A percentile compares a stretch with the other conserved stretches of the same genome.
These are phyloP conservation scores for Xenosphaeropsis pyriputrescens DNA, from an alignment of 2,329 filamentous ascomycete genomes.

Conservation along the genomic window DNA sequence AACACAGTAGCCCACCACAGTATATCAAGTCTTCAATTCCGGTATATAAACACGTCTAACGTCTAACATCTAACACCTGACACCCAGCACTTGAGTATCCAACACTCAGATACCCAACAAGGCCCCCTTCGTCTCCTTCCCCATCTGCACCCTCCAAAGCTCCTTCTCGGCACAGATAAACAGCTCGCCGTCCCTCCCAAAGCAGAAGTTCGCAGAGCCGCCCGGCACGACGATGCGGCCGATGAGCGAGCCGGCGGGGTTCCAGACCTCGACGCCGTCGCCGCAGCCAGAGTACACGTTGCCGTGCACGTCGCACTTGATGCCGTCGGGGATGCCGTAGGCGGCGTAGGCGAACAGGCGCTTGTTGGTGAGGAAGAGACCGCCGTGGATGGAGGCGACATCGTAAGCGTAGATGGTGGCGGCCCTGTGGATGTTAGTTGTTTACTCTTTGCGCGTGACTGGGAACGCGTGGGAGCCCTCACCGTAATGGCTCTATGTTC, in stretches of 20 bases:
- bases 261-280: constrained; percentile 35
- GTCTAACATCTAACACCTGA: too few relatives aligned
- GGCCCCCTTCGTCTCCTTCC: constrained; percentile 13
- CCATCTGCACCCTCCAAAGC: constrained; percentile 26
- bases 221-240: constrained; percentile 27
- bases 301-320: constrained; percentile 36
- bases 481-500: constrained; percentile 17
- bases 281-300: constrained; percentile 36
- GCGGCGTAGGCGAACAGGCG: constrained; percentile 35
- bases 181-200: constrained; percentile 25
- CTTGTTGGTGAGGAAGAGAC: constrained; percentile 29
- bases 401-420: constrained; percentile 33
- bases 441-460: too few relatives aligned
- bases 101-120: constrained; percentile 19
- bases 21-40: too few relatives aligned
- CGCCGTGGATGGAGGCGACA: constrained; percentile 20
- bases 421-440: constrained; percentile 4
- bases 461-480: too few relatives aligned
- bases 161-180: constrained; percentile 31
- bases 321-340: constrained; percentile 26
- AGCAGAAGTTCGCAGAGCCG: constrained; percentile 31
- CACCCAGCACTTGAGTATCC: too few relatives aligned
- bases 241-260: constrained; percentile 24
- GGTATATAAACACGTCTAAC: too few relatives aligned
- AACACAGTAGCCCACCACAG: too few relatives aligned